These are phyloP conservation scores for Penicillium lividum DNA, from an alignment of 495 filamentous ascomycete species.

Conservation along the genomic window DNA sequence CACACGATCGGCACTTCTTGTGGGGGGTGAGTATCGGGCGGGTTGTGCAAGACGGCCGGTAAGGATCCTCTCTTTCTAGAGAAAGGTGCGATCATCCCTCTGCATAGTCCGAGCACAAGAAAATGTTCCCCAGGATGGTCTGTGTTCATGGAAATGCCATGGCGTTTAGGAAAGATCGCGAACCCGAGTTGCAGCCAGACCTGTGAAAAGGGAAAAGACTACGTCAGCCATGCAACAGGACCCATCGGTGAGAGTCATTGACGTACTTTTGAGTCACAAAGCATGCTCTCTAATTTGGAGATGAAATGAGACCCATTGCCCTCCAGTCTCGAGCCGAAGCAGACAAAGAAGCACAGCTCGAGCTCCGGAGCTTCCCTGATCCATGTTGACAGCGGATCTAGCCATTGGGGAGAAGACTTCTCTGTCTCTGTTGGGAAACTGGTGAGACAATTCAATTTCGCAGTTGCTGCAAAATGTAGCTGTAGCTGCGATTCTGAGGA, in stretches of 20 bases:
- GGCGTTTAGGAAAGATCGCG: conserved; percentile 24
- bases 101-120: conserved; percentile 32
- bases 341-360: conserved; percentile 25
- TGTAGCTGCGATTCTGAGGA: conserved; percentile 14
- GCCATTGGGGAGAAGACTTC: conserved; percentile 2
- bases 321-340: background rate
- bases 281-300: conserved; percentile 20
- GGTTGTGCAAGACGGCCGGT: conserved; percentile 20
- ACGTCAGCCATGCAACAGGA: background rate
- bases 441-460: conserved; percentile 3
- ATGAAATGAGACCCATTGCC: conserved; percentile 14
- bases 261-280: conserved; percentile 34
- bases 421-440: background rate
- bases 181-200: conserved; percentile 40
- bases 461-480: conserved; percentile 19
- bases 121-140: conserved; percentile 6
- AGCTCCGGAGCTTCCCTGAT: conserved; percentile 34
- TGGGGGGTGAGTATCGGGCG: conserved; percentile 23
- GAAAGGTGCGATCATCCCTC: background rate
- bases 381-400: conserved; percentile 26
- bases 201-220: conserved; percentile 14
- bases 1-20: conserved; percentile 14
- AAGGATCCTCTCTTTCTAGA: conserved; percentile 11
- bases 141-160: background rate
- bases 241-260: background rate